phyloP scores from a whole-genome alignment of 2,329 filamentous ascomycete species.

The Venturia nashicola region DNA sequence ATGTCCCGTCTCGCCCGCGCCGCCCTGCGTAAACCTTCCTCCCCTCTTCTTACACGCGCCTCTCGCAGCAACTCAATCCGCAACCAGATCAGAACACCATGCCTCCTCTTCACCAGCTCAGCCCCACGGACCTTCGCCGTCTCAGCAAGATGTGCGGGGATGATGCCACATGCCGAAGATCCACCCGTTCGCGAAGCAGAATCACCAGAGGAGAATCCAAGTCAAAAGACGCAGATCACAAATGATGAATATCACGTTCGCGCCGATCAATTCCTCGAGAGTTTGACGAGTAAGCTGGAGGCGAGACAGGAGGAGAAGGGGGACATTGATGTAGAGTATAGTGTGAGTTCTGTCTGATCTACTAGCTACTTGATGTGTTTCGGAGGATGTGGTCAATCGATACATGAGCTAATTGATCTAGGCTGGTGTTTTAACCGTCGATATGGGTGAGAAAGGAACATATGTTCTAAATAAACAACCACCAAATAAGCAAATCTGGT shows the following conservation, averaged over 20 bases:
- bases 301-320: slow-evolving; percentile 58
- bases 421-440: slow-evolving; percentile 77
- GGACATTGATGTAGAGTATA: slow-evolving; percentile 80
- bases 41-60: not conserved
- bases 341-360: slow-evolving; percentile 43
- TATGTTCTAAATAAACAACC: slow-evolving; percentile 99
- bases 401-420: slow-evolving; percentile 24
- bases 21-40: slow-evolving; percentile 3
- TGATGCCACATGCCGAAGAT: slow-evolving; percentile 19
- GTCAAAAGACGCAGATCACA: slow-evolving; percentile 51
- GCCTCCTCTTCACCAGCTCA: not conserved
- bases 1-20: slow-evolving; percentile 1
- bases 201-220: slow-evolving; percentile 14
- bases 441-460: slow-evolving; percentile 56
- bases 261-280: slow-evolving; percentile 62
- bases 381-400: not conserved
- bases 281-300: slow-evolving; percentile 51
- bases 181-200: slow-evolving; percentile 24
- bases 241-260: slow-evolving; percentile 64
- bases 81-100: not conserved
- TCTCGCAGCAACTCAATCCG: not conserved
- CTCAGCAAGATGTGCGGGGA: slow-evolving; percentile 1
- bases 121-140: not conserved
- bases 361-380: not conserved
- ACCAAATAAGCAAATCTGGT: slow-evolving; percentile 94